Evolutionary conservation across 495 filamentous ascomycete genomes (phyloP), one percentile per base, ranked within the genome.

Genomic region (Lophiotrema nucula): DNA sequence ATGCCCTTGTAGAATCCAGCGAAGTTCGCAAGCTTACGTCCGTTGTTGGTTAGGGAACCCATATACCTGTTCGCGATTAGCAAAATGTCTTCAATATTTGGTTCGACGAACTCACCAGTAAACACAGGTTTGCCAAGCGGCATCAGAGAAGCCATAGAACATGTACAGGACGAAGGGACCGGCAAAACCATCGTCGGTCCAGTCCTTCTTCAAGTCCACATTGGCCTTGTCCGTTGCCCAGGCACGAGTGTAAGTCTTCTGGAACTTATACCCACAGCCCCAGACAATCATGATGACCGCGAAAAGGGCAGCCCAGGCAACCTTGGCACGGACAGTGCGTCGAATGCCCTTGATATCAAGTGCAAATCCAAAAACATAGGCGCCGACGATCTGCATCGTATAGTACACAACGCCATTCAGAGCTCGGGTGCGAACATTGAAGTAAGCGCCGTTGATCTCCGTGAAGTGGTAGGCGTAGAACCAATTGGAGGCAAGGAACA

Each of bases 1-100:
- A 97, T 88, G n/a, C 89, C 89, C 69, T 96, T 96, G 81, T 96
- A 96, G 78, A 92, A 96, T 50, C 92, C 92, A 27, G 90, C 84
- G 66, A 93, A 88, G 76, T 96, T 95, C 74, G 92, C 92, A 19
- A 92, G 79, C 67, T 91, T 95, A 67, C 91, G 88, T 58, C 86
- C 82, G 43, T 93, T 95, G 78, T 97, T 96, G 66, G 85, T 89
- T 26, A 96, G 79, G 16, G 90, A 85, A 28, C 92, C 92, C 88
- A 97, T 96, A 74, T 87, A 89, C 87, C 87, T n/a, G n/a, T n/a
- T n/a, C n/a, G n/a, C n/a, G n/a, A n/a, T n/a, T 90, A 58, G 39
- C 8, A 35, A 35, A 8, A 4, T 27, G 27, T n/a, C 19, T 45
- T 31, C 54, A 38, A 60, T 46, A 49, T 43, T 21, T 35, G 4